These are phyloP conservation scores for Asterochloris erici DNA, from an alignment of 139 green algal genomes.

Conservation along the genomic window DNA sequence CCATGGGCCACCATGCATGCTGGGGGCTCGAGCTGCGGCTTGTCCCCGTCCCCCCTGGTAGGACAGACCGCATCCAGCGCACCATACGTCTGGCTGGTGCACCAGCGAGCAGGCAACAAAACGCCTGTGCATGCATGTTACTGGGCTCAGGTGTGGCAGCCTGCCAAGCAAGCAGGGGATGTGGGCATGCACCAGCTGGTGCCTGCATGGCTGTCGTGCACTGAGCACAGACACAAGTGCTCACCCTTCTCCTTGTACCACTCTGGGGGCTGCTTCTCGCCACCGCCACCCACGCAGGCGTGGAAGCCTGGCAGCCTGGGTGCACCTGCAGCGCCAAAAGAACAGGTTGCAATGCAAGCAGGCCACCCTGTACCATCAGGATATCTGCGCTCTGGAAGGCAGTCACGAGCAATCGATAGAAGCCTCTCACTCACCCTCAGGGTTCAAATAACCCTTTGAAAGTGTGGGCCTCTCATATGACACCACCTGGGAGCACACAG, in stretches of 20 bases:
- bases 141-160: background rate
- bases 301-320: slow-evolving; percentile 92
- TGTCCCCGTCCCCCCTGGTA: too few relatives aligned
- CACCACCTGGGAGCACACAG: slow-evolving; percentile 35
- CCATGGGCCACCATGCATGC: too few relatives aligned
- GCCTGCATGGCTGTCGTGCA: background rate
- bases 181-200: background rate
- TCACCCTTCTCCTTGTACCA: slow-evolving; percentile 82
- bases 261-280: slow-evolving; percentile 62
- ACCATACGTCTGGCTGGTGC: too few relatives aligned
- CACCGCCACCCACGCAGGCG: slow-evolving; percentile 86
- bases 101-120: background rate
- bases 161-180: background rate
- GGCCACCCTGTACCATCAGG: background rate
- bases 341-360: background rate
- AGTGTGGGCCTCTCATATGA: slow-evolving; percentile 90
- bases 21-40: too few relatives aligned
- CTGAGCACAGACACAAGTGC: background rate
- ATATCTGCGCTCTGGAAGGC: too few relatives aligned
- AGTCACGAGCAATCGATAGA: background rate
- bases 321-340: slow-evolving; percentile 28
- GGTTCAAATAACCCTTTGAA: slow-evolving; percentile 85
- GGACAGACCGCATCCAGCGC: too few relatives aligned
- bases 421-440: slow-evolving; percentile 28
- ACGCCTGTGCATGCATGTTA: background rate